Evolutionary conservation across 176 grass and related monocot species (phyloP).

Genomic region (Carex kokanica): DNA sequence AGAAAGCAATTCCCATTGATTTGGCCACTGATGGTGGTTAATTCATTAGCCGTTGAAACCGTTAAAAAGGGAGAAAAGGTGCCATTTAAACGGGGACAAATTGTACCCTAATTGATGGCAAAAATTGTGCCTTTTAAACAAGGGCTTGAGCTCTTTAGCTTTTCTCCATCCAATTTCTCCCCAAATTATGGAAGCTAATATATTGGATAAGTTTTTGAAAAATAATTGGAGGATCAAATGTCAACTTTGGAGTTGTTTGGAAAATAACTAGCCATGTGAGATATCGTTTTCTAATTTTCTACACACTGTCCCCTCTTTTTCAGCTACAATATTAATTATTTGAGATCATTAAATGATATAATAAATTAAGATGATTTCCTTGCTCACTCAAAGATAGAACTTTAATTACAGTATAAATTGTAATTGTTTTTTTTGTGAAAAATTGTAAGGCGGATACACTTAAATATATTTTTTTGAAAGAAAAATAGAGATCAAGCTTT

Average conservation of each 20-base stretch:
- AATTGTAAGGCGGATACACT: neutral
- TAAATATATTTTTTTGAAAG: too few relatives aligned
- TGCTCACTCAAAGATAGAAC: neutral
- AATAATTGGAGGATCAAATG: conserved; percentile 25
- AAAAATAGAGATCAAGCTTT: too few relatives aligned
- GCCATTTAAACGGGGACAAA: neutral
- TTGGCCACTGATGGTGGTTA: conserved; percentile 21
- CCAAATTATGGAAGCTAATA: conserved; percentile 1
- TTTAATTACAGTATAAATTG: neutral
- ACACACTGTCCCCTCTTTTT: neutral
- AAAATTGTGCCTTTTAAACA: conserved; percentile 14
- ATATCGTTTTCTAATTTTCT: conserved; percentile 27
- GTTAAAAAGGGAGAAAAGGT: conserved; percentile 6
- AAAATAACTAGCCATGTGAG: conserved; percentile 25
- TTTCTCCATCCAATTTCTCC: conserved; percentile 19
- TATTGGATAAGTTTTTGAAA: conserved; percentile 9
- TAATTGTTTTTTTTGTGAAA: neutral
- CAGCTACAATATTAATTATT: neutral
- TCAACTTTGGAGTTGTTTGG: conserved; percentile 25
- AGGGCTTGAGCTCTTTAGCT: neutral
- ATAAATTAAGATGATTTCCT: neutral
- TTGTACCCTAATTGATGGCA: conserved; percentile 28
- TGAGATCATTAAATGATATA: neutral
- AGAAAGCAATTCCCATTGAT: conserved; percentile 18
- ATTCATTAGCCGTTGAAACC: conserved; percentile 30